Conservation (phyloP, 2,329 filamentous ascomycete species). For the Hypoxylon sp. region DNA sequence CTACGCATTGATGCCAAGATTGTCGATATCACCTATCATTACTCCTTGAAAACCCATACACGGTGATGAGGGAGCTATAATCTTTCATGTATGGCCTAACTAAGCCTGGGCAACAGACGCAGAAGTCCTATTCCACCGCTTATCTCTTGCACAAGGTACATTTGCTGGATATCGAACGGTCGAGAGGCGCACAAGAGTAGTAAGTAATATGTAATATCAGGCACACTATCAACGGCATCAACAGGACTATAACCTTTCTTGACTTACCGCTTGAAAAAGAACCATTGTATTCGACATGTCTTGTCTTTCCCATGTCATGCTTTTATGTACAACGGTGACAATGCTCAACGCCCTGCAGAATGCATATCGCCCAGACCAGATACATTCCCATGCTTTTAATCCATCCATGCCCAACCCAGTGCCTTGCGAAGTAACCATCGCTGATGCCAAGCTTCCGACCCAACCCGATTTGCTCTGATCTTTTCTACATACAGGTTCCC, state of each 20-base stretch:
- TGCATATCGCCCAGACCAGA: conserved; percentile 34
- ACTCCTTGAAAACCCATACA: conserved; percentile 9
- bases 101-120: background rate
- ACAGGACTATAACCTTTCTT: background rate
- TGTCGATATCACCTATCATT: conserved; percentile 29
- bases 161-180: background rate
- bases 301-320: conserved; percentile 7
- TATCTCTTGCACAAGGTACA: background rate
- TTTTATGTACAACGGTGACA: conserved; percentile 19
- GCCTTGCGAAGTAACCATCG: conserved; percentile 37
- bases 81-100: background rate
- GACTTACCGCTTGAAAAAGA: background rate
- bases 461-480: conserved; percentile 38
- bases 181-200: background rate
- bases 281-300: conserved; percentile 9
- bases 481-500: conserved; percentile 30
- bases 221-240: background rate
- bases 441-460: conserved; percentile 43
- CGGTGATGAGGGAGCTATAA: background rate
- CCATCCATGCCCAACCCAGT: conserved; percentile 25
- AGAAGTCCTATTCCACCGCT: background rate
- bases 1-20: conserved; percentile 33
- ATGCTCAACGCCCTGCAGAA: conserved; percentile 32
- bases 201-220: background rate
- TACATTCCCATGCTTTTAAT: conserved; percentile 29